phyloP scores from a whole-genome alignment of 208 protist genomes.

The Trypanosoma rangeli region DNA sequence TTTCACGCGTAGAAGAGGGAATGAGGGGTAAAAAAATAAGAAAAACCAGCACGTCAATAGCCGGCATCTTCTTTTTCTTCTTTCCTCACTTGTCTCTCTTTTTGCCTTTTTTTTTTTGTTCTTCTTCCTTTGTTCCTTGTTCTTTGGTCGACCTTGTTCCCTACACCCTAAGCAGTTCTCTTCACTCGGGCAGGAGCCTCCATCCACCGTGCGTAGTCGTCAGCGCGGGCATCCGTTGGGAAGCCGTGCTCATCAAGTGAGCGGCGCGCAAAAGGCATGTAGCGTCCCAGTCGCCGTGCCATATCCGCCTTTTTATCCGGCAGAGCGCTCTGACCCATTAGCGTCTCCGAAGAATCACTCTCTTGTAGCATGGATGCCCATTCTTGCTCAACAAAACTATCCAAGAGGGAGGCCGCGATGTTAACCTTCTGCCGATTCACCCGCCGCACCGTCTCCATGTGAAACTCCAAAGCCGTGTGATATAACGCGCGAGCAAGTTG shows the following conservation, averaged over 20 bases:
- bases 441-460: conserved; percentile 59
- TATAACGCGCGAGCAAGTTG: conserved; percentile 59
- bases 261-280: conserved; percentile 64
- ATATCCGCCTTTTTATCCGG: conserved; percentile 34
- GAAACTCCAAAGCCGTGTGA: conserved; percentile 67
- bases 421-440: conserved; percentile 82
- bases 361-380: conserved; percentile 27
- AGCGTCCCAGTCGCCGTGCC: conserved; percentile 51
- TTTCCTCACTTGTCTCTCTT: no score
- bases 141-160: not conserved
- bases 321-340: not conserved
- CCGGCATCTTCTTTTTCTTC: no score
- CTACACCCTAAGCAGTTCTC: not conserved
- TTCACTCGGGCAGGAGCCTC: conserved; percentile 30
- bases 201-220: conserved; percentile 88
- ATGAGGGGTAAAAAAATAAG: no score
- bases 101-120: no score
- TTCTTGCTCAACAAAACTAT: conserved; percentile 55
- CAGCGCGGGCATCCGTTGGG: conserved; percentile 66
- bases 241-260: conserved; percentile 70
- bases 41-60: no score
- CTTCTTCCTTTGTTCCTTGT: not conserved
- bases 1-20: not conserved
- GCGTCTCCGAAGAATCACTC: conserved; percentile 2
- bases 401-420: conserved; percentile 71